phyloP scores from a whole-genome alignment of 768 basidiomycete genomes.

The Russula sp. region DNA sequence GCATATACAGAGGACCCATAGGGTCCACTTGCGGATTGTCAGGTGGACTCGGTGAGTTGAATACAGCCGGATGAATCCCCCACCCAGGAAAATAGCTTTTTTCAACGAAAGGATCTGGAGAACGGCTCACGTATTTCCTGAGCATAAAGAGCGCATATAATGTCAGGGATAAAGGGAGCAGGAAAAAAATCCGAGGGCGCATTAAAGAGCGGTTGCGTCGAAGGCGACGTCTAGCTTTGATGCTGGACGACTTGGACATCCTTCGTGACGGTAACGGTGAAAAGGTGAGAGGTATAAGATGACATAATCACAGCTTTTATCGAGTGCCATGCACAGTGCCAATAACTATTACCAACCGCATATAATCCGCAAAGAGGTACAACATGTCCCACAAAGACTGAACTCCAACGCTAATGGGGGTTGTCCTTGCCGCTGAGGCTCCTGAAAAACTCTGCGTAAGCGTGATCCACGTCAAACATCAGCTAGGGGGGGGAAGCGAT shows the following conservation, averaged over 20 bases:
- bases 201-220: not conserved
- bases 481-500: conserved; percentile 41
- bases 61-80: not conserved
- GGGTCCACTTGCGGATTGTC: not conserved
- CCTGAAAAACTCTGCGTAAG: conserved; percentile 89
- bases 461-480: conserved; percentile 94
- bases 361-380: not conserved
- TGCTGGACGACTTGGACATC: conserved; percentile 4
- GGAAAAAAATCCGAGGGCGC: not conserved
- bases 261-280: not conserved
- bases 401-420: not conserved
- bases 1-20: conserved; percentile 14
- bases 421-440: conserved; percentile 47
- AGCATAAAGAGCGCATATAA: not conserved
- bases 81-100: conserved; percentile 6
- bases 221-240: not conserved
- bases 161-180: not conserved
- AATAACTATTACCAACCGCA: not conserved
- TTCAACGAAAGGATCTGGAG: not conserved
- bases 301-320: conserved; percentile 2
- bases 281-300: not conserved
- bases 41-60: not conserved
- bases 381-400: not conserved
- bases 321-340: not conserved
- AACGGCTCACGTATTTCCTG: not conserved